A percentile compares a stretch with the other conserved stretches of the same genome.
phyloP scores from a whole-genome alignment of 2,329 filamentous ascomycete genomes.

The Dactylella cylindrospora region DNA sequence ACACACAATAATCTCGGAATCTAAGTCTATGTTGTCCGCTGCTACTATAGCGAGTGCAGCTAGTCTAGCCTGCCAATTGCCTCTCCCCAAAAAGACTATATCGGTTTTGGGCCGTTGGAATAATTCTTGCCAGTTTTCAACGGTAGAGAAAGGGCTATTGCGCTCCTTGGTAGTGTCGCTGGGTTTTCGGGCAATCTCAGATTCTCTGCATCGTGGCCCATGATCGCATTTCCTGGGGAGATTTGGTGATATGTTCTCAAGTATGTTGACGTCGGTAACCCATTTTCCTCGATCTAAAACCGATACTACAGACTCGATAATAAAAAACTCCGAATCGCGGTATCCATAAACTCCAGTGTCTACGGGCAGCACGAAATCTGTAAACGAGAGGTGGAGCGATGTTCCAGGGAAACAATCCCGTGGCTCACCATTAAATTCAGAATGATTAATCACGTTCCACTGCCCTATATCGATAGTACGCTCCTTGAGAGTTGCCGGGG shows the following conservation, averaged over 20 bases:
- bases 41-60: background rate
- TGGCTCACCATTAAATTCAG: constrained; percentile 1
- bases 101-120: background rate
- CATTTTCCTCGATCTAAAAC: constrained; percentile 16
- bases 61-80: constrained; percentile 10
- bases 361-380: constrained; percentile 11
- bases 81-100: background rate
- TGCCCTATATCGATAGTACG: constrained; percentile 5
- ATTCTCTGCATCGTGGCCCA: background rate
- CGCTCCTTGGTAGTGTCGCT: background rate
- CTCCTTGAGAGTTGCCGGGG: background rate
- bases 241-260: too few relatives aligned
- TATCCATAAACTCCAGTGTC: background rate
- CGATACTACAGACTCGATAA: constrained; percentile 17
- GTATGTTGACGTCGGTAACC: constrained; percentile 25
- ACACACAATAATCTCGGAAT: background rate
- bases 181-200: background rate
- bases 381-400: constrained; percentile 17
- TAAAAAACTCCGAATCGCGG: constrained; percentile 2
- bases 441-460: constrained; percentile 22
- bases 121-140: constrained; percentile 14
- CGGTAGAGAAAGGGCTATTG: too few relatives aligned
- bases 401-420: constrained; percentile 13
- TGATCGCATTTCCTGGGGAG: too few relatives aligned
- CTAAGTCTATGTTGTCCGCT: too few relatives aligned